Conservation (phyloP, 495 filamentous ascomycete species). For the Xylaria sp. region DNA sequence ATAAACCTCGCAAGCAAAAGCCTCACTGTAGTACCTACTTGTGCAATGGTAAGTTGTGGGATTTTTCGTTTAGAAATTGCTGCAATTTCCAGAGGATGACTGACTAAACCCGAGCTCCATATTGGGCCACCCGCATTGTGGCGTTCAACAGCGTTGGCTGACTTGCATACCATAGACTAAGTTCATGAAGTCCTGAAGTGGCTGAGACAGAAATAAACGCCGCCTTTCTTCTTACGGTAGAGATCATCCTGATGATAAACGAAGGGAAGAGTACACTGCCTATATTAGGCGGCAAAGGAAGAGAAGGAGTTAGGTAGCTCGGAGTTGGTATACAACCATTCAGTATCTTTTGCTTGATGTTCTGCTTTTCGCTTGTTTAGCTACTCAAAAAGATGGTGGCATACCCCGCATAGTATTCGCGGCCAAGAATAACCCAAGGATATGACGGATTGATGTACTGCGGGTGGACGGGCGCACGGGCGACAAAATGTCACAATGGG, state of each 20-base stretch:
- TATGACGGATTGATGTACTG: neutral
- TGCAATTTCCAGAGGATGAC: slow-evolving; percentile 1
- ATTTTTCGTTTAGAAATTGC: neutral
- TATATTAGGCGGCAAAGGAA: neutral
- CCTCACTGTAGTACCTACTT: neutral
- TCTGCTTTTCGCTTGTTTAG: neutral
- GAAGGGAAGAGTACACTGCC: neutral
- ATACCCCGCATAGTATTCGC: slow-evolving; percentile 18
- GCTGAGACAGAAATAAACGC: slow-evolving; percentile 12
- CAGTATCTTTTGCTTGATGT: neutral
- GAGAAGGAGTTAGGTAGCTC: neutral
- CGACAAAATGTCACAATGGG: slow-evolving; percentile 1
- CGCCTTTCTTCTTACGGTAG: neutral
- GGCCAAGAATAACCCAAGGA: slow-evolving; percentile 12
- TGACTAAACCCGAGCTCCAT: slow-evolving; percentile 1
- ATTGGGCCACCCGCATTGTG: slow-evolving; percentile 16
- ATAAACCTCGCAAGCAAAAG: neutral
- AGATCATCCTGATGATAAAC: slow-evolving; percentile 8
- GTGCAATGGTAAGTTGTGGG: neutral
- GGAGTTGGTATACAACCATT: neutral
- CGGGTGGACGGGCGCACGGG: slow-evolving; percentile 1
- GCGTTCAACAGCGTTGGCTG: slow-evolving; percentile 3
- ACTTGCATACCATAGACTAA: slow-evolving; percentile 13
- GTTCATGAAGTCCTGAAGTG: neutral
- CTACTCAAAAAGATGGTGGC: neutral